phyloP scores from a whole-genome alignment of 2,329 filamentous ascomycete genomes.

The Xylaria sp. region DNA sequence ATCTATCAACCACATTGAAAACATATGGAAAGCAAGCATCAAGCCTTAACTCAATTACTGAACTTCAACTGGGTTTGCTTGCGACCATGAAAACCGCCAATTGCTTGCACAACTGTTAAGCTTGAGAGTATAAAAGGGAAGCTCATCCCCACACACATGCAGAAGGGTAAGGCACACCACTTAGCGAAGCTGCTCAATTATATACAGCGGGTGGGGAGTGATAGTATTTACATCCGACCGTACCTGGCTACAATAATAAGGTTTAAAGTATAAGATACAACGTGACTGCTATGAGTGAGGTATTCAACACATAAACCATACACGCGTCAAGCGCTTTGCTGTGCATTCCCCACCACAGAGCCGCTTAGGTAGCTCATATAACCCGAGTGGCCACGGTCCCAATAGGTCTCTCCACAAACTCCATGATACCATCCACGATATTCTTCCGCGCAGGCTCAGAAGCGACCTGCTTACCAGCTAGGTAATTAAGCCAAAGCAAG shows the following conservation, averaged over 20 bases:
- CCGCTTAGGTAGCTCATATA: slow-evolving; percentile 48
- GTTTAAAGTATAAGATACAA: not conserved
- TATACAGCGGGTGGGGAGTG: not conserved
- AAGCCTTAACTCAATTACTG: too few species aligned
- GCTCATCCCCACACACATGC: not conserved
- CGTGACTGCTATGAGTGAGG: slow-evolving; percentile 23
- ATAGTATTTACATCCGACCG: not conserved
- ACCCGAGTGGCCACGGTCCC: slow-evolving; percentile 88
- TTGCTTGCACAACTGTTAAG: not conserved
- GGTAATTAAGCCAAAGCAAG: slow-evolving; percentile 88
- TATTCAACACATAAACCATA: slow-evolving; percentile 35
- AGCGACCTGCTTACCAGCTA: slow-evolving; percentile 86
- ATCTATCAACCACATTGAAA: too few species aligned
- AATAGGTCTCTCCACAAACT: slow-evolving; percentile 86
- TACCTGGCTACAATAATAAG: not conserved
- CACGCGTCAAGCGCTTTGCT: slow-evolving; percentile 26
- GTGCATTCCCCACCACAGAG: not conserved
- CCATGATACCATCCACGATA: slow-evolving; percentile 88
- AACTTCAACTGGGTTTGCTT: too few species aligned
- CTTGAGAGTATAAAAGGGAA: not conserved
- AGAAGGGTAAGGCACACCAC: not conserved
- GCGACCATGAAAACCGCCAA: not conserved
- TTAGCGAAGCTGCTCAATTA: too few species aligned
- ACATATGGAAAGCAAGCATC: too few species aligned
- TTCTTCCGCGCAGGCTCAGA: slow-evolving; percentile 83